Conservation (phyloP, 1,284 basidiomycete genomes). For the Heterobasidion occidentale region DNA sequence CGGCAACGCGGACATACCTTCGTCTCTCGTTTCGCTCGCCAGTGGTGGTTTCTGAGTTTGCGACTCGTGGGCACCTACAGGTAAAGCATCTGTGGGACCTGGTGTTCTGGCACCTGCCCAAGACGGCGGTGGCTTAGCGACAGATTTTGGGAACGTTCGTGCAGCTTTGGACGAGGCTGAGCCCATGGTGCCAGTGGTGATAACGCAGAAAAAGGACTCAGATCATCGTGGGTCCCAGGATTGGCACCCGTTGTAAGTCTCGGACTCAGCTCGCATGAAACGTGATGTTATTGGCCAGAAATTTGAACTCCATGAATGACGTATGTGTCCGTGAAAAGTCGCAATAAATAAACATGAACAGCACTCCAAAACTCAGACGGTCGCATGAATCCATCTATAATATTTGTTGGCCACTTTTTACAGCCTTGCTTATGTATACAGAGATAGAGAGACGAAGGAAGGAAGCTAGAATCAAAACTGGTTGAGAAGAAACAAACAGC, state of each 20-base stretch:
- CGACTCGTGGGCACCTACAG: neutral
- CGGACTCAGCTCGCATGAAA: too few relatives aligned
- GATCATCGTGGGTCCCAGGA: too few relatives aligned
- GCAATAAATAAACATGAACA: too few relatives aligned
- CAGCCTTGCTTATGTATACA: slow-evolving; percentile 32
- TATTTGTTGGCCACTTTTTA: slow-evolving; percentile 25
- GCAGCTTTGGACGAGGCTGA: slow-evolving; percentile 58
- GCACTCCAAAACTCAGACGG: neutral
- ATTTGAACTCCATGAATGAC: too few relatives aligned
- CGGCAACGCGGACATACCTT: slow-evolving; percentile 28
- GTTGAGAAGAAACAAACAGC: slow-evolving; percentile 11
- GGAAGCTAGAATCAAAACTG: slow-evolving; percentile 25
- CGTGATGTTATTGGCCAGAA: too few relatives aligned
- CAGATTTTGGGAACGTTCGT: slow-evolving; percentile 52
- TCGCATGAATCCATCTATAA: slow-evolving; percentile 24
- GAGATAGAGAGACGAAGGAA: neutral
- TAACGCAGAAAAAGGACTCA: too few relatives aligned
- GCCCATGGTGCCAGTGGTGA: slow-evolving; percentile 44
- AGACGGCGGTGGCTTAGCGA: slow-evolving; percentile 28
- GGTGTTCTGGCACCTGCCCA: slow-evolving; percentile 48
- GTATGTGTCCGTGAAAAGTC: too few relatives aligned
- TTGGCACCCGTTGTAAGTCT: too few relatives aligned
- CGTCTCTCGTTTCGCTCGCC: slow-evolving; percentile 47
- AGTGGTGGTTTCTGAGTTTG: slow-evolving; percentile 2
- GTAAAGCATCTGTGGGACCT: slow-evolving; percentile 11